Base-by-base conservation (phyloP, 306 rosid genomes). In the Dicorynia guianensis region DNA sequence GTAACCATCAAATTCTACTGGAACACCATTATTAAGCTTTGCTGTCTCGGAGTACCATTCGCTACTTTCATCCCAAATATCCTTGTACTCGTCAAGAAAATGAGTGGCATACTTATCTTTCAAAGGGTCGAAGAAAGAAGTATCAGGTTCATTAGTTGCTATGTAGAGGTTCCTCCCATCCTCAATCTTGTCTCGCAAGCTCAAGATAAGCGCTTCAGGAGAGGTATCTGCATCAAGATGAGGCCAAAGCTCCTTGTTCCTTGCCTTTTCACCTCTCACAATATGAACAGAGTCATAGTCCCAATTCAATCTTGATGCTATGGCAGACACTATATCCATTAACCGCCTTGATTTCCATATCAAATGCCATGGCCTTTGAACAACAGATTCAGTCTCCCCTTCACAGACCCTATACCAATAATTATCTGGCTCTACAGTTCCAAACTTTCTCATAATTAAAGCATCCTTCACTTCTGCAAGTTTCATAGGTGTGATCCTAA, bases 381-480 rank as follows among this genome's bases (percentile, higher is more conserved):
- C 81, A 17, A 88, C 79, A 0, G 98, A 90, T 80, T 96, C 98
- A 1, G 97, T 89, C 84, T 96, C 98, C 74, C 99, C 97, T 81
- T 96, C 99, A 69, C 99, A 96, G 49, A 93, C 99, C 65, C 99
- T 87, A 55, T 90, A 96, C 98, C 99, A 87, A 69, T 93, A 93
- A 69, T 96, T 96, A 85, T 96, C 98, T 0, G 98, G 98, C 87
- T 96, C 99, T 8, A 90, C 96, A 3, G 90, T 74, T 46, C 94
- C 94, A 48, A 96, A 96, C 88, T 96, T 96, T 57, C 99, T 87
- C 94, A 93, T 81, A 68, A 96, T 88, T 81, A 96, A 81, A 59
- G 94, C 40, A 81, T 96, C 98, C 52, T 86, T 87, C 59, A 89
- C 86, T 0, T 81, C 91, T 52, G 66, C 72, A 40, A 96, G 97